These are phyloP conservation scores for Yarrowia sp. DNA, from an alignment of 805 yeast genomes.

Conservation along the genomic window DNA sequence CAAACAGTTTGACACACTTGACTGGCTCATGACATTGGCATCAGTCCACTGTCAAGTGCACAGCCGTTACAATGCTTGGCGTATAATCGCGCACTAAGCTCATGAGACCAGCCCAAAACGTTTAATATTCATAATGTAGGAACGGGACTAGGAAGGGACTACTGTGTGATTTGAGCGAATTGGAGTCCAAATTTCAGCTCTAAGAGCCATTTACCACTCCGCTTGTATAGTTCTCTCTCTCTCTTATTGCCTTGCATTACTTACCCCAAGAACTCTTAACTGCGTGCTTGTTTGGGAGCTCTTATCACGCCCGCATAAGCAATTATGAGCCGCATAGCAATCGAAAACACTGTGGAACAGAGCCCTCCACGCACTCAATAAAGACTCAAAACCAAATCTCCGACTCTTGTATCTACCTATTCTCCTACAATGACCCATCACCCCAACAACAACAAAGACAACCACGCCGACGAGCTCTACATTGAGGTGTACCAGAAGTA, in stretches of 20 bases:
- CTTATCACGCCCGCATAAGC: conserved; percentile 28
- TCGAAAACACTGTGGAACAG: conserved; percentile 5
- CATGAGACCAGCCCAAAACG: conserved; percentile 12
- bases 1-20: too few relatives aligned
- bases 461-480: conserved; percentile 28
- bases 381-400: conserved; percentile 1
- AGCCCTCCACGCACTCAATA: conserved; percentile 9
- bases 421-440: conserved; percentile 10
- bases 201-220: too few relatives aligned
- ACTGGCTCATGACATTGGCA: too few relatives aligned
- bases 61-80: conserved; percentile 20
- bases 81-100: conserved; percentile 34
- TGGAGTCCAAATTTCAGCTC: too few relatives aligned
- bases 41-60: conserved; percentile 2
- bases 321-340: conserved; percentile 38
- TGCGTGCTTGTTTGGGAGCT: conserved; percentile 5
- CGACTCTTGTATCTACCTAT: neutral
- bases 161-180: too few relatives aligned
- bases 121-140: neutral
- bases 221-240: neutral
- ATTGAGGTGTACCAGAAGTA: conserved; percentile 28
- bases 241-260: conserved; percentile 6
- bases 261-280: neutral
- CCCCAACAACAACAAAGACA: conserved; percentile 20
- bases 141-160: too few relatives aligned